These are phyloP conservation scores for Pseudonectria foliicola DNA, from an alignment of 2,329 filamentous ascomycete species.

Conservation along the genomic window DNA sequence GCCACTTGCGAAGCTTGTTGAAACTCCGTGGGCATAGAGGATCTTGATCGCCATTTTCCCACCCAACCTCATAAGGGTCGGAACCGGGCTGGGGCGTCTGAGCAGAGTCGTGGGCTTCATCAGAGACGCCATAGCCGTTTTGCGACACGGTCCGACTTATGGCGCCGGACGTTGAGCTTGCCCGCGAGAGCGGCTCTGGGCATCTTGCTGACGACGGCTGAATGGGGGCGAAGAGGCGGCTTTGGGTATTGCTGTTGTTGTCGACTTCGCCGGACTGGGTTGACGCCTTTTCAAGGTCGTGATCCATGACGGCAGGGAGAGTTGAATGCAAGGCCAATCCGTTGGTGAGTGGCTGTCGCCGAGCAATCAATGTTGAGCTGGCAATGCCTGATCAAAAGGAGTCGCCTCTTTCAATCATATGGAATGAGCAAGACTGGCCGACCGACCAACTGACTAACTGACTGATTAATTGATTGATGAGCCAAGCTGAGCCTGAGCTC, in stretches of 20 bases:
- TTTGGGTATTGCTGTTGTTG: constrained; percentile 6
- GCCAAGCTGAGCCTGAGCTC: no score
- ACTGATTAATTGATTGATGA: no score
- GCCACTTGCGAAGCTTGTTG: constrained; percentile 62
- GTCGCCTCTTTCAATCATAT: no score
- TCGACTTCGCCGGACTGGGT: constrained; percentile 5
- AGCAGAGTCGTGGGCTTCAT: constrained; percentile 13
- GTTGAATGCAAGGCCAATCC: no score
- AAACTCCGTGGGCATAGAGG: constrained; percentile 68
- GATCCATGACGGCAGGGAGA: constrained; percentile 14
- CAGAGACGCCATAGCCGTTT: constrained; percentile 38
- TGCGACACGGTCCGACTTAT: constrained; percentile 30
- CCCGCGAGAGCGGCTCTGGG: constrained; percentile 5
- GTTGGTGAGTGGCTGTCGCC: no score
- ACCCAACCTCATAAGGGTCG: constrained; percentile 61
- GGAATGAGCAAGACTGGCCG: no score
- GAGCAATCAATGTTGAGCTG: no score
- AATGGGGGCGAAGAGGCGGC: constrained; percentile 13
- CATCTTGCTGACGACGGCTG: constrained; percentile 3
- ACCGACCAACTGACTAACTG: no score
- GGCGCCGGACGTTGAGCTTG: constrained; percentile 2
- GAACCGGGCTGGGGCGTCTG: constrained; percentile 19
- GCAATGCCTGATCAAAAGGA: no score
- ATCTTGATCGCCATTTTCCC: constrained; percentile 66
- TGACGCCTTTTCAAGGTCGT: constrained; percentile 19